A percentile compares a stretch with the other conserved stretches of the same genome.
Evolutionary conservation across 352 stramenopile species (phyloP).

Genomic region (Phytophthora hybrid): DNA sequence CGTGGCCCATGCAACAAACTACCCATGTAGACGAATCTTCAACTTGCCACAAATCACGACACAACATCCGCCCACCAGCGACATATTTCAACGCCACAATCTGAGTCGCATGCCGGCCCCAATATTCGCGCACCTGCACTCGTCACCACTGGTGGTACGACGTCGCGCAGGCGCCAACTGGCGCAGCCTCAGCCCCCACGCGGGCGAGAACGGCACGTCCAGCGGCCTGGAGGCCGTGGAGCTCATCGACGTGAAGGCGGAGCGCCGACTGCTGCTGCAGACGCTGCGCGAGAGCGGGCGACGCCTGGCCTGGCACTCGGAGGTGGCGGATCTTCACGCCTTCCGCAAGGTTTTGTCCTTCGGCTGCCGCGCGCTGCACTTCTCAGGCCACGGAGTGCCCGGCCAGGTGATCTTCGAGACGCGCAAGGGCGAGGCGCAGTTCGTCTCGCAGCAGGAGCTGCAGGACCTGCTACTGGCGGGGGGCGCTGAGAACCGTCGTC

Average conservation of each 20-base stretch:
- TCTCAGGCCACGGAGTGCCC: conserved; percentile 79
- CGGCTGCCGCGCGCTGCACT: conserved; percentile 80
- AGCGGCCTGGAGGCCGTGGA: conserved; percentile 78
- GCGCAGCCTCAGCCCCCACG: conserved; percentile 59
- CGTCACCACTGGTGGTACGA: conserved; percentile 82
- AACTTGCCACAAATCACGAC: no score
- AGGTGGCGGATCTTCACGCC: conserved; percentile 83
- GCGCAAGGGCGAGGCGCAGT: conserved; percentile 82
- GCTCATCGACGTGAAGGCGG: conserved; percentile 85
- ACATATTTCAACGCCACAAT: no score
- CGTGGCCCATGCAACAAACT: conserved; percentile 11
- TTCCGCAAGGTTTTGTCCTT: conserved; percentile 86
- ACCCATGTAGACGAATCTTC: no score
- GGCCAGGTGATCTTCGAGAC: conserved; percentile 88
- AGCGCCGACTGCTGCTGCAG: conserved; percentile 78
- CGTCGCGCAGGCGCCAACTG: conserved; percentile 65
- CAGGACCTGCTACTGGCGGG: conserved; percentile 78
- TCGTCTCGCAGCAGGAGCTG: conserved; percentile 84
- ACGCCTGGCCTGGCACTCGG: conserved; percentile 76
- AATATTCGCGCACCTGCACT: conserved; percentile 88
- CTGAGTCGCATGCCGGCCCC: conserved; percentile 25
- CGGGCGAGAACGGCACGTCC: conserved; percentile 15
- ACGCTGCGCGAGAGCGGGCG: conserved; percentile 74
- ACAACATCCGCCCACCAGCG: no score
- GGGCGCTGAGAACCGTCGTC: conserved; percentile 46